These are phyloP conservation scores for Cucurbitaria berberidis DNA, from an alignment of 2,329 filamentous ascomycete species.

Conservation along the genomic window DNA sequence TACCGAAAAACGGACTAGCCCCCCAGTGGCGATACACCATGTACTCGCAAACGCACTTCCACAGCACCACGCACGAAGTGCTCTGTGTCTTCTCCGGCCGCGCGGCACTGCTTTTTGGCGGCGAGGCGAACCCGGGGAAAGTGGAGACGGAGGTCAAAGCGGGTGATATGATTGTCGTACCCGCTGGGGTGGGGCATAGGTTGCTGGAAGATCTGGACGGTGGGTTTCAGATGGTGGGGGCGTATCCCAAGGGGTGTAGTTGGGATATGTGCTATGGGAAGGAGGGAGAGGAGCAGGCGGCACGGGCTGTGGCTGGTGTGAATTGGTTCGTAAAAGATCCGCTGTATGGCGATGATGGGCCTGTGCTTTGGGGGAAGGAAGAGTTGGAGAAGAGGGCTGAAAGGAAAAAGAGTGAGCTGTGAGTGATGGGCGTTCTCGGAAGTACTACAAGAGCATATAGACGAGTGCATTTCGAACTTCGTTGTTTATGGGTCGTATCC, in stretches of 20 bases:
- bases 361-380: slow-evolving; percentile 30
- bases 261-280: slow-evolving; percentile 77
- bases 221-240: slow-evolving; percentile 70
- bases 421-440: background rate
- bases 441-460: no score
- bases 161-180: slow-evolving; percentile 70
- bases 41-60: slow-evolving; percentile 70
- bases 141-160: slow-evolving; percentile 63
- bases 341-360: slow-evolving; percentile 47
- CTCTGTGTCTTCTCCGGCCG: slow-evolving; percentile 64
- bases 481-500: background rate
- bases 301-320: slow-evolving; percentile 56
- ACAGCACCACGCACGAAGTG: slow-evolving; percentile 71
- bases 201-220: slow-evolving; percentile 63
- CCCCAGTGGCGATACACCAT: slow-evolving; percentile 74
- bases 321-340: slow-evolving; percentile 67
- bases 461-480: no score
- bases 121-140: slow-evolving; percentile 63
- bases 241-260: slow-evolving; percentile 62
- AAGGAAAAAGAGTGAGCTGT: slow-evolving; percentile 7
- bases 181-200: slow-evolving; percentile 69
- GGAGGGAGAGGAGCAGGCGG: slow-evolving; percentile 60
- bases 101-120: slow-evolving; percentile 70
- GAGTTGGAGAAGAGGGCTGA: slow-evolving; percentile 16
- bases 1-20: slow-evolving; percentile 57